A percentile compares a stretch with the other conserved stretches of the same genome.
Evolutionary conservation across 2,329 filamentous ascomycete species (phyloP).

Genomic region (Diplodia seriata): DNA sequence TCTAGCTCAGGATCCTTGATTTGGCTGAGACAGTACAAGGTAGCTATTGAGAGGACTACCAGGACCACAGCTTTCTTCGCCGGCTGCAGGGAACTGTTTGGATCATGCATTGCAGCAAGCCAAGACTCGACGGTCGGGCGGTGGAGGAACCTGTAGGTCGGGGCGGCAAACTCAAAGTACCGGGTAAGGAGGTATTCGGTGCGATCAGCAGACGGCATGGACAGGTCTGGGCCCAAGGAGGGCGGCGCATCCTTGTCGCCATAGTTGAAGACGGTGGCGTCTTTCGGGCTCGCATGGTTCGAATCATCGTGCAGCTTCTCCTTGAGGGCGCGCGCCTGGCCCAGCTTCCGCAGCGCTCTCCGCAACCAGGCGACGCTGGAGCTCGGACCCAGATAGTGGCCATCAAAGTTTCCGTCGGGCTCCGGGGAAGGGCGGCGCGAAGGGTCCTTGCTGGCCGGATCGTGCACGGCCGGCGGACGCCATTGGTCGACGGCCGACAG

Average conservation of each 20-base stretch:
- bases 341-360: constrained; percentile 24
- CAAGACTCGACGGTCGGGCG: constrained; percentile 60
- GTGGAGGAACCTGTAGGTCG: constrained; percentile 66
- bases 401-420: constrained; percentile 29
- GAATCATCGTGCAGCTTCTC: constrained; percentile 10
- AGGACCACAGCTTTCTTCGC: constrained; percentile 48
- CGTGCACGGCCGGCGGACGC: constrained; percentile 18
- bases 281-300: constrained; percentile 9
- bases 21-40: constrained; percentile 41
- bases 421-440: constrained; percentile 28
- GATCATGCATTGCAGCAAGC: constrained; percentile 39
- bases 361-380: constrained; percentile 26
- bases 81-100: constrained; percentile 42
- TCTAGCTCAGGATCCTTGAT: constrained; percentile 20
- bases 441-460: constrained; percentile 20
- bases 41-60: constrained; percentile 55
- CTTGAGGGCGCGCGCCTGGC: constrained; percentile 20
- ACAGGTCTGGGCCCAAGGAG: not conserved
- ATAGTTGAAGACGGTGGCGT: constrained; percentile 27
- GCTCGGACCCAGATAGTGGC: constrained; percentile 8
- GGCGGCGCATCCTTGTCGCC: constrained; percentile 21
- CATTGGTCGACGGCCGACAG: constrained; percentile 12
- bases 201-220: constrained; percentile 3
- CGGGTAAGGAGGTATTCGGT: constrained; percentile 52
- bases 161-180: constrained; percentile 67